Conservation (phyloP, 164 flowering plant species). For the Tinospora cordifolia region DNA sequence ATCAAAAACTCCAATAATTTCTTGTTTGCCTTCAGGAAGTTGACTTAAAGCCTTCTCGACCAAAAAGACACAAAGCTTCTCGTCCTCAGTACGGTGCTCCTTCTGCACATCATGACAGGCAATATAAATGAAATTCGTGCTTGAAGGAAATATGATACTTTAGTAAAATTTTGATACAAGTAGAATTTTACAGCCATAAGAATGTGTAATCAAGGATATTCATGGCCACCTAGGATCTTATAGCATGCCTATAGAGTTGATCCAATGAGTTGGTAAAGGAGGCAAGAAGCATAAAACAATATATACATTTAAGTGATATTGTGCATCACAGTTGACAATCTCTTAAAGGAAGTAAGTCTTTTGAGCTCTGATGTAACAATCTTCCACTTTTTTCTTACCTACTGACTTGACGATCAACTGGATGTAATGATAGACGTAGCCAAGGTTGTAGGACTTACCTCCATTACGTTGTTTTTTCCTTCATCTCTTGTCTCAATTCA, state of each 20-base stretch:
- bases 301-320: not conserved
- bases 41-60: constrained; percentile 72
- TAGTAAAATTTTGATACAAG: constrained; percentile 7
- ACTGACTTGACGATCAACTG: too few species aligned
- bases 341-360: too few species aligned
- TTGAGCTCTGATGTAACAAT: not conserved
- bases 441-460: too few species aligned
- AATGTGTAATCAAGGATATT: too few species aligned
- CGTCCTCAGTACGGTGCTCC: constrained; percentile 48
- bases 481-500: too few species aligned
- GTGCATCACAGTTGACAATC: too few species aligned
- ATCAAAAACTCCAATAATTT: constrained; percentile 74
- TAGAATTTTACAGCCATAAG: not conserved
- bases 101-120: constrained; percentile 34
- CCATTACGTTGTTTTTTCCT: too few species aligned
- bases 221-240: not conserved
- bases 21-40: constrained; percentile 64
- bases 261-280: not conserved
- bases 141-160: constrained; percentile 8
- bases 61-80: constrained; percentile 68
- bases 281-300: not conserved
- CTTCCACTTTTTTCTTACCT: not conserved
- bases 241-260: not conserved
- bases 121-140: constrained; percentile 12
- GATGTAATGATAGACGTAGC: too few species aligned